Evolutionary conservation across 768 basidiomycete genomes (phyloP), one percentile per base, ranked within the genome.

Genomic region (Russula sp.): DNA sequence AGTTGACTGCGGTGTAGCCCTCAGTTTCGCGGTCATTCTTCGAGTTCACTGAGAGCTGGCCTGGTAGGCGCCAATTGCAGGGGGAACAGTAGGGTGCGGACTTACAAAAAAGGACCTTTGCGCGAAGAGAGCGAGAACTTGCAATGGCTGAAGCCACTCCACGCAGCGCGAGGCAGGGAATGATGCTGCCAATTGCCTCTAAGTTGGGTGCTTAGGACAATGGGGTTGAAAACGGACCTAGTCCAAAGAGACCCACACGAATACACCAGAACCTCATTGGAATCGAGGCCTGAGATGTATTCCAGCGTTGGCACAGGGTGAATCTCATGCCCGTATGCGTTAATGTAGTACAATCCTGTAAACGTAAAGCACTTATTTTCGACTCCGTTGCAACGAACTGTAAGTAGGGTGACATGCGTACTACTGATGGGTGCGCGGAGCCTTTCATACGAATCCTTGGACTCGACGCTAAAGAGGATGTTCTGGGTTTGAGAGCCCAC

Each of bases 211-310:
- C 18, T 8, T 37, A 6, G 6, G 57, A 55, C 6, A 13, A 9
- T 22, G 27, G 13, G 22, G 37, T 9, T 1, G 13, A 37, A 34
- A 39, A n/a, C 39, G 11, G 16, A 87, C 91, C 90, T 93, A 14
- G 94, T 98, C 92, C 92, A 98, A 8, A 98, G 77, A 2, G 94
- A 96, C 6, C 94, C 94, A 71, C 94, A 94, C 3, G 92, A 94
- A 72, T 96, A 97, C 2, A 98, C 85, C 34, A 98, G 76, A 2
- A 88, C 77, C 66, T 89, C 83, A 60, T 82, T 82, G 35, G 79
- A 75, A 4, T 75, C 74, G 10, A 96, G 76, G 56, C 82, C 81
- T 13, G 82, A 73, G 55, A 98, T 71, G 70, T 87, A 92, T 48
- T 89, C 90, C 1, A 86, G 82, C 72, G 95, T 96, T 0, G 94